Evolutionary conservation across 192 early-diverging fungal genomes (phyloP).

Genomic region (Oehlia diaphana): DNA sequence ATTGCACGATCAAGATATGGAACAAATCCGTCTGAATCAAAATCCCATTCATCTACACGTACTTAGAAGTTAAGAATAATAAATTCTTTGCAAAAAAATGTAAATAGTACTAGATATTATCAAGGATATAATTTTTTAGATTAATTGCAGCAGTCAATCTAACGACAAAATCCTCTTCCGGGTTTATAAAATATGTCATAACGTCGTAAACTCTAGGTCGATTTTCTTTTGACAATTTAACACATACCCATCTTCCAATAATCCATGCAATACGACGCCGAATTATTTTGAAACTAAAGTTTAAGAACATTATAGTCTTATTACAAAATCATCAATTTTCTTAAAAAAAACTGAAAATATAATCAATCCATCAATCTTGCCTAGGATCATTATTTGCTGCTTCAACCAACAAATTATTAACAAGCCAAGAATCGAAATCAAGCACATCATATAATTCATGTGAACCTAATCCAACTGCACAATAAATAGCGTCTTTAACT

Average conservation of each 20-base stretch:
- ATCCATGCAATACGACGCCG: constrained; percentile 79
- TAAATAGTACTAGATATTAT: neutral
- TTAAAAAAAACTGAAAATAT: neutral
- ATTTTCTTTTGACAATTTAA: constrained; percentile 66
- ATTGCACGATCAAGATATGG: constrained; percentile 68
- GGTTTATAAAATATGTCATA: constrained; percentile 66
- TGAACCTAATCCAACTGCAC: constrained; percentile 77
- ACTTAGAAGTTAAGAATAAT: neutral
- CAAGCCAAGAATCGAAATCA: constrained; percentile 80
- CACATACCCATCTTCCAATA: constrained; percentile 81
- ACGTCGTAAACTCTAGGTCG: constrained; percentile 69
- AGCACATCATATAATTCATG: constrained; percentile 78
- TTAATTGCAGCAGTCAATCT: constrained; percentile 73
- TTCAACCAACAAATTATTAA: constrained; percentile 59
- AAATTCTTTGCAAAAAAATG: neutral
- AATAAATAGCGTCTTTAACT: constrained; percentile 78
- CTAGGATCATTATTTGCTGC: constrained; percentile 50
- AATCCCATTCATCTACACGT: constrained; percentile 81
- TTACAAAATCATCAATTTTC: neutral
- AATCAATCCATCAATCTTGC: constrained; percentile 32
- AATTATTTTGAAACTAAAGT: constrained; percentile 47
- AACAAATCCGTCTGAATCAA: constrained; percentile 66
- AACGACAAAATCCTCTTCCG: constrained; percentile 78
- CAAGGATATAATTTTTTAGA: constrained; percentile 57
- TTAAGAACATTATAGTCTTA: too few relatives aligned